Conservation (phyloP, 305 asterid genomes). For the Fraxinus dipetala region DNA sequence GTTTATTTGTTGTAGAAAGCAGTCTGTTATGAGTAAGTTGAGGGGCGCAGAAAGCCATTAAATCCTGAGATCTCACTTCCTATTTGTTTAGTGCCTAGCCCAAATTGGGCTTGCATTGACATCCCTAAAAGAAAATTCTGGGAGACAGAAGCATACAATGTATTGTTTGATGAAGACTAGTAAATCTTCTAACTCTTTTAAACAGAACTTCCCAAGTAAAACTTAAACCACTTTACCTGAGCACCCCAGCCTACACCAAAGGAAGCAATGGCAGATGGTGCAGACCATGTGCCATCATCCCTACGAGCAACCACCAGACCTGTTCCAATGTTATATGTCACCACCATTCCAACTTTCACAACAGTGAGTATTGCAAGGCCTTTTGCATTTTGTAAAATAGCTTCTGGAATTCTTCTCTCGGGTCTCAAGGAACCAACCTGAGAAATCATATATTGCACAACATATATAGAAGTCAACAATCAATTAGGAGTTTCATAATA, state of each 20-base stretch:
- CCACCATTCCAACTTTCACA: conserved; percentile 86
- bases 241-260: conserved; percentile 98
- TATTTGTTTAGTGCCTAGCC: not conserved
- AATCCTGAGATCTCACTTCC: not conserved
- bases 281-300: conserved; percentile 97
- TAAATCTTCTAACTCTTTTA: not conserved
- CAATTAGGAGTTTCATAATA: not conserved
- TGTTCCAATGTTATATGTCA: conserved; percentile 88
- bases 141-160: not conserved
- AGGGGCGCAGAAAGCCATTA: not conserved
- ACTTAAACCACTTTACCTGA: conserved; percentile 56
- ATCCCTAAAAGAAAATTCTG: not conserved
- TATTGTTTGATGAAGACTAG: not conserved
- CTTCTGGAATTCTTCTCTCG: conserved; percentile 85
- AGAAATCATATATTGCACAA: conserved; percentile 14
- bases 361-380: conserved; percentile 96
- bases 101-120: not conserved
- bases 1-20: not conserved
- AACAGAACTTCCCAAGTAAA: conserved; percentile 11
- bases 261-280: conserved; percentile 92
- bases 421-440: conserved; percentile 76
- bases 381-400: conserved; percentile 80
- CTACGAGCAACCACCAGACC: conserved; percentile 86
- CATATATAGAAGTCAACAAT: conserved; percentile 1
- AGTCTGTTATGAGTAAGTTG: not conserved